Base-by-base conservation (phyloP, 371 early-diverging fungal genomes). In the Lichtheimia hyalospora region DNA sequence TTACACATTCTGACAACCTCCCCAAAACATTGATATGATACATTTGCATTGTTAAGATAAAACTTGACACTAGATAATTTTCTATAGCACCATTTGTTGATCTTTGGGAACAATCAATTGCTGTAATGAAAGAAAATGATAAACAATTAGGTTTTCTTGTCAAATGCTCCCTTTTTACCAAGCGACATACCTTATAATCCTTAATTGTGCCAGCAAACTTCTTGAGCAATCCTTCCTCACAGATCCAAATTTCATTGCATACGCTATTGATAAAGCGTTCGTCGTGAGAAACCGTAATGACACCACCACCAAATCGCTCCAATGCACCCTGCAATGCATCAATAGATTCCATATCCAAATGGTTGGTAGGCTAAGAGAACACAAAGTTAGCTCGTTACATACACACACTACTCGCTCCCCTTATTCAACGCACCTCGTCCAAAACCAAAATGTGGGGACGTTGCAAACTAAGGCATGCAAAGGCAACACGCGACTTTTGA, bases 401-500 rank as follows among this genome's bases (percentile, higher is more conserved):
- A 23, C 12, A 42, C 21, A 15, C 10, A 14, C 16, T 57, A n/a
- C 25, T 10, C n/a, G n/a, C n/a, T n/a, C n/a, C n/a, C n/a, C 21
- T 6, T 25, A 7, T 28, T 20, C 18, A 14, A 13, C 73, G 71
- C 73, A 87, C 89, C 73, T 99, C 99, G 73, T 99, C 99, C 42
- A 96, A 89, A 71, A 98, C 91, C 73, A 99, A 76, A 53, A 99
- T 87, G 69, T 99, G 98, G 40, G 99, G 98, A 62, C 91, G 86
- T 73, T 85, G 88, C 68, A 95, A 83, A 54, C 94, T 92, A 69
- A 99, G 84, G 50, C 90, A 90, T 27, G 99, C 98, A 84, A 99
- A 98, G 20, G 96, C 92, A 13, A 99, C 96, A 58, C 99, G 84
- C 40, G 89, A 89, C 80, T 99, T 99, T 77, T 99, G 99, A 64